Conservation (phyloP, 2,329 filamentous ascomycete genomes). For the Alternaria consortialis region DNA sequence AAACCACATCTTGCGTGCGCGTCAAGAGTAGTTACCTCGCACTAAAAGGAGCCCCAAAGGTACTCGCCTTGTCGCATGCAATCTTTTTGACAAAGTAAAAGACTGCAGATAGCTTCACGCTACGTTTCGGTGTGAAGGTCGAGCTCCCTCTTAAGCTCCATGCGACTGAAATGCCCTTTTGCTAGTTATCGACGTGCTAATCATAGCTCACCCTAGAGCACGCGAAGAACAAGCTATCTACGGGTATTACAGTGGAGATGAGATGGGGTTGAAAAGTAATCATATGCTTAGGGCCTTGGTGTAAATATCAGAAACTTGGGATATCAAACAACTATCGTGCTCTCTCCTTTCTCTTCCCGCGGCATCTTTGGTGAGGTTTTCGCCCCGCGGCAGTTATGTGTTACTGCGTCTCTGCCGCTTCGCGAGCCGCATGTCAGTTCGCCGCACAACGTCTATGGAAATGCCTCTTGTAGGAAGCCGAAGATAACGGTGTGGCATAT, state of each 20-base stretch:
- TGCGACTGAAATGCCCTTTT: background rate
- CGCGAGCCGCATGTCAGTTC: slow-evolving; percentile 7
- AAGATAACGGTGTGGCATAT: background rate
- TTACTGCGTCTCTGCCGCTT: background rate
- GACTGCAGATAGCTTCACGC: background rate
- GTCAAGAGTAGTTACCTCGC: no score
- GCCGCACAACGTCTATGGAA: background rate
- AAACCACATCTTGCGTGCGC: background rate
- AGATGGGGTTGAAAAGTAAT: slow-evolving; percentile 1
- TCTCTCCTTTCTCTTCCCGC: background rate
- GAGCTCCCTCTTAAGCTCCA: background rate
- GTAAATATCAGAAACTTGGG: background rate
- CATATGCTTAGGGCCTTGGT: slow-evolving; percentile 1
- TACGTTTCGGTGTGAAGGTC: slow-evolving; percentile 5
- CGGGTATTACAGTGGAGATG: slow-evolving; percentile 10
- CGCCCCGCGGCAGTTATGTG: slow-evolving; percentile 2
- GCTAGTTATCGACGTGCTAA: slow-evolving; percentile 1
- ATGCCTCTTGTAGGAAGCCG: background rate
- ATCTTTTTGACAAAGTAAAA: slow-evolving; percentile 2
- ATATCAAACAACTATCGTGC: background rate
- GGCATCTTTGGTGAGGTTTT: background rate
- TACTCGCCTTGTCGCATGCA: background rate
- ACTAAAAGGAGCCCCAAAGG: background rate
- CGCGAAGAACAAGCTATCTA: slow-evolving; percentile 10
- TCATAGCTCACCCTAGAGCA: slow-evolving; percentile 11